Evolutionary conservation across 2,329 filamentous ascomycete genomes (phyloP).

Genomic region (Chalaropsis thielavioides): DNA sequence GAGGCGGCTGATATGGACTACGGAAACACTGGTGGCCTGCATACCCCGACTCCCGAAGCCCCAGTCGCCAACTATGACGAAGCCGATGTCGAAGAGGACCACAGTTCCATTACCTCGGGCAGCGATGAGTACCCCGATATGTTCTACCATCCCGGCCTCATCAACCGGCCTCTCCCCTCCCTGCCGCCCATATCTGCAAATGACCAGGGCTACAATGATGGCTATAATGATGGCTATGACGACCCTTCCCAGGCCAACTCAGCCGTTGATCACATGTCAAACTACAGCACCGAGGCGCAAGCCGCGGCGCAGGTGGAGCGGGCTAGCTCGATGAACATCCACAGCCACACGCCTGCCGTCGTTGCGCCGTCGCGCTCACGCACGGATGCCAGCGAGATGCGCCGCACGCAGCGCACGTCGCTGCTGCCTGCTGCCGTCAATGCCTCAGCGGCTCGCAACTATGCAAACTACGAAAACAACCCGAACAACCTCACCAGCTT

Average conservation of each 20-base stretch:
- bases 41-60: slow-evolving; percentile 57
- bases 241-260: not conserved
- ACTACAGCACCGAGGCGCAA: slow-evolving; percentile 26
- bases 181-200: slow-evolving; percentile 33
- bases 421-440: slow-evolving; percentile 31
- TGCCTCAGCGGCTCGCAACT: slow-evolving; percentile 28
- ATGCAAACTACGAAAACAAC: slow-evolving; percentile 40
- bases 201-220: not conserved
- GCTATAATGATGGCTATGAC: not conserved
- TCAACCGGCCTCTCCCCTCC: slow-evolving; percentile 48
- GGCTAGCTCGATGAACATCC: slow-evolving; percentile 70
- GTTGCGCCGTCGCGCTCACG: slow-evolving; percentile 79
- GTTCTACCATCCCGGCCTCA: slow-evolving; percentile 80
- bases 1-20: slow-evolving; percentile 65
- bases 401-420: slow-evolving; percentile 39
- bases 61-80: slow-evolving; percentile 89
- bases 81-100: slow-evolving; percentile 87
- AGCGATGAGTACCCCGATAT: slow-evolving; percentile 69
- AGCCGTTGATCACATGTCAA: not conserved
- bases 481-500: slow-evolving; percentile 47
- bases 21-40: slow-evolving; percentile 75
- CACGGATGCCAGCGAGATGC: slow-evolving; percentile 73
- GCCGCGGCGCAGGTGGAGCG: slow-evolving; percentile 32
- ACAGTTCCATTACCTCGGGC: slow-evolving; percentile 40
- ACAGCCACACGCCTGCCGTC: slow-evolving; percentile 65